Evolutionary conservation across 805 yeast species (phyloP).

Genomic region (Ogataea glucozyma): DNA sequence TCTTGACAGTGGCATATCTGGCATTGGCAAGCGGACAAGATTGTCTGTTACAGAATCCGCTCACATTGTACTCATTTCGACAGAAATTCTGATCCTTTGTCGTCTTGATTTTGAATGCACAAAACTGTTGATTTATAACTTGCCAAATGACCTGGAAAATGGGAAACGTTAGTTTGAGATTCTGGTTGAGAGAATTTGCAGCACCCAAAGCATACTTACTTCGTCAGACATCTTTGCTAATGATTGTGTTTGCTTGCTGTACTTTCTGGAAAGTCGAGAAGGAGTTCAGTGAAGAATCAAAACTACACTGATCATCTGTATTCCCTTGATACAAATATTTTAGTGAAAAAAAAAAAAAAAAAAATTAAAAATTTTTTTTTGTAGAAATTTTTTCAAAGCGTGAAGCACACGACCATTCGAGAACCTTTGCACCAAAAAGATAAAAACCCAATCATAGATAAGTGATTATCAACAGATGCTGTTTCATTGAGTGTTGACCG

Average conservation of each 20-base stretch:
- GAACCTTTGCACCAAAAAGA: slow-evolving; percentile 1
- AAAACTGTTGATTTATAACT: slow-evolving; percentile 91
- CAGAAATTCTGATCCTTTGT: slow-evolving; percentile 90
- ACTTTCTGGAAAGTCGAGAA: not conserved
- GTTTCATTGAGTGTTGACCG: too few relatives aligned
- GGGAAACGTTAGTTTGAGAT: slow-evolving; percentile 11
- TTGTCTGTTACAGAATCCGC: slow-evolving; percentile 89
- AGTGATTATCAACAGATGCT: too few relatives aligned
- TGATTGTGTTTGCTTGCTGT: slow-evolving; percentile 1
- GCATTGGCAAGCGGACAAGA: slow-evolving; percentile 97
- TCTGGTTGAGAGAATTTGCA: not conserved
- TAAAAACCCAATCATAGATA: slow-evolving; percentile 1
- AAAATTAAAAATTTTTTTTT: not conserved
- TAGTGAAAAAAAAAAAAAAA: not conserved
- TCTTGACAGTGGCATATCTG: slow-evolving; percentile 83
- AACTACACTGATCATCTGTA: not conserved
- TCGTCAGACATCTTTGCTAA: slow-evolving; percentile 31
- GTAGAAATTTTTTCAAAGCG: not conserved
- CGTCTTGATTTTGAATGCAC: slow-evolving; percentile 90
- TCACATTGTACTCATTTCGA: slow-evolving; percentile 92
- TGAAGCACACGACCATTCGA: slow-evolving; percentile 1
- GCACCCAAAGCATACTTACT: slow-evolving; percentile 20
- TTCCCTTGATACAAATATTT: too few relatives aligned
- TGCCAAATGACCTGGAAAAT: slow-evolving; percentile 88
- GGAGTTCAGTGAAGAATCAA: not conserved